Evolutionary conservation across 1,284 basidiomycete genomes (phyloP), one percentile per base, ranked within the genome.

Genomic region (Mrakiaceae sp.): DNA sequence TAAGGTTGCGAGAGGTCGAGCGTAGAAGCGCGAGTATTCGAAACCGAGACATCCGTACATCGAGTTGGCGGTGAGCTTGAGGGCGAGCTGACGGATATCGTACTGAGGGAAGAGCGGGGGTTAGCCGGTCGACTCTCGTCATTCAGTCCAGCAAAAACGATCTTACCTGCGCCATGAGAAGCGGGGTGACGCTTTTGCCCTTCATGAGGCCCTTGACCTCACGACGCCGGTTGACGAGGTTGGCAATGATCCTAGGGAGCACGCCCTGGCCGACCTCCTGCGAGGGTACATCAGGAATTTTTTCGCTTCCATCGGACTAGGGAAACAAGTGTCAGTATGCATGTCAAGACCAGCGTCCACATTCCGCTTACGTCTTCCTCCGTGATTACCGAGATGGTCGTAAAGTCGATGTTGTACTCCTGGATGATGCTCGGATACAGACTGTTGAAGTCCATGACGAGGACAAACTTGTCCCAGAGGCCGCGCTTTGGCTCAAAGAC

Each of bases 381-480:
- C 83, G 8, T 81, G 77, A 51, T 84, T 83, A 56, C 92, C 88
- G 42, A 63, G 40, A 98, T 86, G 0, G 96, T 99, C 7, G 96
- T 98, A 72, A 98, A 99, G 77, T 98, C 94, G 71, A 98, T 98
- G 74, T 99, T 98, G 77, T 90, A 99, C 79, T 99, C 96, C 72
- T 98, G 96, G 66, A 99, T 99, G 78, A 99, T 98, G 76, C 90
- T 94, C 8, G 96, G 96, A 75, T 99, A 98, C 67, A 98, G 82
- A 70, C 93, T 98, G 78, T 98, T 98, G 84, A 98, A 98, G 78
- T 99, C 96, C 96, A 99, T 98, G 74, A 99, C 95, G 43, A 99
- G 82, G 74, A 98, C 90, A 74, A 84, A 96, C 71, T 87, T 95
- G 79, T 98, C 96, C 90, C 91, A 98, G 60, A 99, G 79, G 5